phyloP scores from a whole-genome alignment of 257 asterid species.

The Ophiorrhiza pumila region DNA sequence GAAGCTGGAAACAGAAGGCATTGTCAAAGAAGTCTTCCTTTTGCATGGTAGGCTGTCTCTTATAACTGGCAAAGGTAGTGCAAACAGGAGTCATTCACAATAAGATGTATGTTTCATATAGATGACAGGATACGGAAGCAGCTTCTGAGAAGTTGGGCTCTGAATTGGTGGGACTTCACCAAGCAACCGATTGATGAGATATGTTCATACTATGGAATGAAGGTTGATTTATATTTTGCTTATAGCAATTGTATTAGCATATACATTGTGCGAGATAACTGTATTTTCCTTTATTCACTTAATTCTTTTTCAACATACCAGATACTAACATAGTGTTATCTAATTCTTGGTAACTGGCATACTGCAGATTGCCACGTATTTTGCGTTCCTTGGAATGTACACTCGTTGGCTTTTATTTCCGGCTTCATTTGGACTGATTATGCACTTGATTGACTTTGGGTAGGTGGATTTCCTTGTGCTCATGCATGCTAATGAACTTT shows the following conservation, averaged over 20 bases:
- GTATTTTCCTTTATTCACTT: neutral
- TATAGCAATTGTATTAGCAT: neutral
- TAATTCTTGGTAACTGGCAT: neutral
- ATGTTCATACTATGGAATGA: conserved; percentile 77
- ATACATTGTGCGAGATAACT: neutral
- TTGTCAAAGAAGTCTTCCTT: conserved; percentile 83
- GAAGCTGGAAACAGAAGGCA: conserved; percentile 52
- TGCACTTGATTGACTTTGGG: conserved; percentile 88
- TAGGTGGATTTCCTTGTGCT: conserved; percentile 29
- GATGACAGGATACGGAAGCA: conserved; percentile 78
- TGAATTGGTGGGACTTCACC: conserved; percentile 85
- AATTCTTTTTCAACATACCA: neutral
- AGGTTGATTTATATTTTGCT: conserved; percentile 39
- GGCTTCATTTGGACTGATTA: conserved; percentile 68
- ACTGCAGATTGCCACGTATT: conserved; percentile 81
- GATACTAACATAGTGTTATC: neutral
- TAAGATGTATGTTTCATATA: conserved; percentile 24
- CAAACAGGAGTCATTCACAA: conserved; percentile 7
- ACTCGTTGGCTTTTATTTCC: conserved; percentile 94
- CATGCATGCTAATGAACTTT: neutral
- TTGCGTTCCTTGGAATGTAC: conserved; percentile 89
- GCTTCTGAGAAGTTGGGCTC: conserved; percentile 90
- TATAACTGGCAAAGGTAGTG: conserved; percentile 17
- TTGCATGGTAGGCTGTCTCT: conserved; percentile 61
- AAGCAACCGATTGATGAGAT: conserved; percentile 89